Conservation (phyloP, 768 basidiomycete species). For the Exidia glandulosa region DNA sequence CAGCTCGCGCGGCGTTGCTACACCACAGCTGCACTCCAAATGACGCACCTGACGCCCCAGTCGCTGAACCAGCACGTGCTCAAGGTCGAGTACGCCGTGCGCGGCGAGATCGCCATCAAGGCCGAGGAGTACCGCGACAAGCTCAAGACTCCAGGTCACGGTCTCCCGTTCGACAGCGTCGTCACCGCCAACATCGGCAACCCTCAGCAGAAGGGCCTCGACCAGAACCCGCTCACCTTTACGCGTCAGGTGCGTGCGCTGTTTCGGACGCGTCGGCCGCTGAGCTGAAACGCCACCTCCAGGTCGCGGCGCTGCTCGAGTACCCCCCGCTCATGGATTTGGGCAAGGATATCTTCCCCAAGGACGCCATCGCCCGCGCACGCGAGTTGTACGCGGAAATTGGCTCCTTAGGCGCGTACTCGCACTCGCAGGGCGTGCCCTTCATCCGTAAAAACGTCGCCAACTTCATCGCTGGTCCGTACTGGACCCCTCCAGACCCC, state of each 20-base stretch:
- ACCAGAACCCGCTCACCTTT: constrained; percentile 90
- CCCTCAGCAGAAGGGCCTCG: constrained; percentile 89
- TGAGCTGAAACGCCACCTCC: constrained; percentile 1
- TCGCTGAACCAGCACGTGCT: constrained; percentile 75
- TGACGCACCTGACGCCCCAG: constrained; percentile 41
- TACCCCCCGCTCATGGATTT: constrained; percentile 77
- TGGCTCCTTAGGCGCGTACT: constrained; percentile 90
- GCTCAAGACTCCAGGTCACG: constrained; percentile 46
- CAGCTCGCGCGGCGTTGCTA: not conserved
- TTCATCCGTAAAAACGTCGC: constrained; percentile 82
- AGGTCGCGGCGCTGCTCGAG: constrained; percentile 88
- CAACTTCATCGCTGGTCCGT: constrained; percentile 73
- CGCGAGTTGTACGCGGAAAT: constrained; percentile 73
- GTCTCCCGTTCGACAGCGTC: constrained; percentile 76
- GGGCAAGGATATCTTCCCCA: constrained; percentile 70
- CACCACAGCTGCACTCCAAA: not conserved
- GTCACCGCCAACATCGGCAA: constrained; percentile 97
- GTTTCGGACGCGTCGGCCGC: not conserved
- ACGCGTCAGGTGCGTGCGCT: constrained; percentile 64
- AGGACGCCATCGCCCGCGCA: constrained; percentile 76
- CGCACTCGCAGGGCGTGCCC: constrained; percentile 87
- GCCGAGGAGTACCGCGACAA: constrained; percentile 71
- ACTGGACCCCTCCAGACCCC: not conserved
- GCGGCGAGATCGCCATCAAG: constrained; percentile 92
- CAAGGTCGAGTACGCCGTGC: constrained; percentile 92